These are phyloP conservation scores for Monosporascus ibericus DNA, from an alignment of 2,329 filamentous ascomycete genomes.

Conservation along the genomic window DNA sequence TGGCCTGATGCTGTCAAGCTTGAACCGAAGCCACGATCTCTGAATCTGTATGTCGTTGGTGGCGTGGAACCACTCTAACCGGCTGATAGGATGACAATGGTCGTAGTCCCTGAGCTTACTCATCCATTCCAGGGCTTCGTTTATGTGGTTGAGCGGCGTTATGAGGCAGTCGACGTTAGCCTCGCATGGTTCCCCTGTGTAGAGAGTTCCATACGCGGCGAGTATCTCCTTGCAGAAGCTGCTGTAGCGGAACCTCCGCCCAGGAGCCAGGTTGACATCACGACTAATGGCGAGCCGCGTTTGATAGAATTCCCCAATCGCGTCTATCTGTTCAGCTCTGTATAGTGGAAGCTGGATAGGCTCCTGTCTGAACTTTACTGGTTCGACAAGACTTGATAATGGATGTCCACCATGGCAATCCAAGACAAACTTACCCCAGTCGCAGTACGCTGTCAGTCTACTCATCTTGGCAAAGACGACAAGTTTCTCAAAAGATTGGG, in stretches of 20 bases:
- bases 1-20: constrained; percentile 18
- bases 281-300: background rate
- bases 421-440: constrained; percentile 10
- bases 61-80: constrained; percentile 14
- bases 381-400: constrained; percentile 1
- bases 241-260: background rate
- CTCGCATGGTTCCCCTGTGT: background rate
- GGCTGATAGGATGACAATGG: constrained; percentile 14
- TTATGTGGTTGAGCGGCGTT: constrained; percentile 8
- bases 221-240: background rate
- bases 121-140: constrained; percentile 11
- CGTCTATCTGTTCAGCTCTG: background rate
- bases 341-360: constrained; percentile 3
- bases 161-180: background rate
- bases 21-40: constrained; percentile 17
- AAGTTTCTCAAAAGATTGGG: background rate
- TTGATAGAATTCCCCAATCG: background rate
- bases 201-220: background rate
- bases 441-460: constrained; percentile 10
- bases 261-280: background rate
- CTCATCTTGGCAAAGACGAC: constrained; percentile 8
- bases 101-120: constrained; percentile 15
- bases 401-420: constrained; percentile 10
- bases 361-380: constrained; percentile 2
- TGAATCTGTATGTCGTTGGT: background rate